Evolutionary conservation across 2,329 filamentous ascomycete species (phyloP), one percentile per base, ranked within the genome.

Genomic region (Aspergillus sp.): DNA sequence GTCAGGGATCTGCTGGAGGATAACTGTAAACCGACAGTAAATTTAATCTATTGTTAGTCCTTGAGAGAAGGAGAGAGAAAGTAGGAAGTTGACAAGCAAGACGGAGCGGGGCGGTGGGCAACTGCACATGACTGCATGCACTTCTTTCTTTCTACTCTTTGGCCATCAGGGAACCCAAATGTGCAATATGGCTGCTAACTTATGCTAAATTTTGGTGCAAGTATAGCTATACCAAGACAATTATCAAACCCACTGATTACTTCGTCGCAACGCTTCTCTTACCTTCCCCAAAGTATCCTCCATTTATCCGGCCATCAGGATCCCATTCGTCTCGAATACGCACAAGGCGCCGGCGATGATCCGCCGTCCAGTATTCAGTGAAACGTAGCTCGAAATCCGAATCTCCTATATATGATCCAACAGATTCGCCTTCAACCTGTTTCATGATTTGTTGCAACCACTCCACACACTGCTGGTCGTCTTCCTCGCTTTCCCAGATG

Each of bases 351-450:
- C 64, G 65, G 2, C 73, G 80, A 42, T 79, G 71, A 52, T 78
- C 73, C 4, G 77, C 73, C 3, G 71, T 70, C 83, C 83, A 85
- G 66, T 80, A 85, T 61, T 70, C 77, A 0, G 80, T 79, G 60
- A 47, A 24, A 10, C 82, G 73, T 10, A 72, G 67, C 66, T 81
- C 80, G 60, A 85, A 85, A 66, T 85, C 83, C 0, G 81, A 74
- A 62, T 85, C 83, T 9, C 83, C 84, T 1, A 85, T 70, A 63
- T 85, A 85, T n/a, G 80, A 78, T 2, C 83, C 84, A 2, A 75
- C 78, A 4, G 75, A 74, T 49, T 80, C 70, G 26, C 62, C 63
- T 64, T 80, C 77, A 1, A 82, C 71, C 6, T 66, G 55, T 29
- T 55, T 62, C 72, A 83, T 80, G 1, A 78, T 65, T 24, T 73